A percentile compares a stretch with the other conserved stretches of the same genome.
Evolutionary conservation across 257 asterid genomes (phyloP).

Genomic region (Nicotiana otophora): DNA sequence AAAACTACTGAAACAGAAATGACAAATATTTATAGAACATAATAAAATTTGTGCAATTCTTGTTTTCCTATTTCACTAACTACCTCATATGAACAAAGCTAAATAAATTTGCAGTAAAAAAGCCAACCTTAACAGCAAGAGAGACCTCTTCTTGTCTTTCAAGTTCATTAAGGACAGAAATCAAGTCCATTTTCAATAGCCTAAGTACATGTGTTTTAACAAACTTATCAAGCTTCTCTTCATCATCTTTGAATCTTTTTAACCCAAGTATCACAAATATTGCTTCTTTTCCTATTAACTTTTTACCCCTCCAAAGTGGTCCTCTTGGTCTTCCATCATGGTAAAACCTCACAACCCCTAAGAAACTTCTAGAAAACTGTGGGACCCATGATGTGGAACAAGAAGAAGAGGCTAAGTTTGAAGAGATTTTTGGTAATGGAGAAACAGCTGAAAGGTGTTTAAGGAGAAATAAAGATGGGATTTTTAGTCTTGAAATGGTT

Average conservation of each 20-base stretch:
- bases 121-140: slow-evolving; percentile 69
- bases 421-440: not conserved
- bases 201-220: slow-evolving; percentile 68
- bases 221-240: slow-evolving; percentile 61
- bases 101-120: not conserved
- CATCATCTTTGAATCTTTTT: slow-evolving; percentile 65
- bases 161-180: slow-evolving; percentile 78
- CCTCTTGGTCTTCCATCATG: slow-evolving; percentile 98
- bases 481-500: not conserved
- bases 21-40: too few relatives aligned
- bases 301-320: slow-evolving; percentile 88
- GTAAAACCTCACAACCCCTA: slow-evolving; percentile 27
- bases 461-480: not conserved
- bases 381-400: not conserved
- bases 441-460: slow-evolving; percentile 4
- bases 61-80: too few relatives aligned
- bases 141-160: slow-evolving; percentile 92
- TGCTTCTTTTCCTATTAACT: slow-evolving; percentile 86
- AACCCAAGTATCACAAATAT: slow-evolving; percentile 63
- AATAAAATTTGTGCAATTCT: too few relatives aligned
- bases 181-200: slow-evolving; percentile 84
- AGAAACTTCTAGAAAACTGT: not conserved
- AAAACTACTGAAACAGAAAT: too few relatives aligned
- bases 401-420: not conserved
- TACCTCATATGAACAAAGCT: too few relatives aligned